Conservation (phyloP, 345 rosid species). For the Aurinia saxatilis region DNA sequence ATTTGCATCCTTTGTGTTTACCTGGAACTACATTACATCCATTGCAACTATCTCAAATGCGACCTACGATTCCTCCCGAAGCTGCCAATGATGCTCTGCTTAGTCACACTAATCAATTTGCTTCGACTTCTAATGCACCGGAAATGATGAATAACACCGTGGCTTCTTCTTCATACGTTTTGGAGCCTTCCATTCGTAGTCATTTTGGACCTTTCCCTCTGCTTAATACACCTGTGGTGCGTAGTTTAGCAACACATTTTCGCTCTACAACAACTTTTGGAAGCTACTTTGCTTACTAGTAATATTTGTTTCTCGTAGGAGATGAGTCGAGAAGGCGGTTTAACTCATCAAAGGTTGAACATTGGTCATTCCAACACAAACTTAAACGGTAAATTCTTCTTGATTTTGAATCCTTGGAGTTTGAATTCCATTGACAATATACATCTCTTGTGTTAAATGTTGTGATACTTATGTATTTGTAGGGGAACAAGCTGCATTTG, state of each 20-base stretch:
- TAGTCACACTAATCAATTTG: constrained; percentile 35
- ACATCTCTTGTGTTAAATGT: not conserved
- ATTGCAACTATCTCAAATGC: constrained; percentile 31
- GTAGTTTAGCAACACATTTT: not conserved
- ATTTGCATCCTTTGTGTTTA: constrained; percentile 56
- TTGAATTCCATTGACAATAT: not conserved
- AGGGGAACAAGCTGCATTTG: constrained; percentile 22
- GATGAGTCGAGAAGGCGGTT: constrained; percentile 37
- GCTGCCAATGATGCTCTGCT: constrained; percentile 23
- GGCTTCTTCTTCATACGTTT: constrained; percentile 37
- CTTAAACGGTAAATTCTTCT: constrained; percentile 34
- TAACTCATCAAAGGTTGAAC: constrained; percentile 38
- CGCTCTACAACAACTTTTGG: not conserved
- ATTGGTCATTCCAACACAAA: constrained; percentile 29
- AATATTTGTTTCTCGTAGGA: constrained; percentile 33
- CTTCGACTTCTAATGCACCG: constrained; percentile 30
- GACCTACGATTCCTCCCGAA: constrained; percentile 32
- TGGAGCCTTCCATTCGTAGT: constrained; percentile 52
- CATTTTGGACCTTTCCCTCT: constrained; percentile 45
- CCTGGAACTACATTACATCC: constrained; percentile 50
- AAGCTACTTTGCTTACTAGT: not conserved
- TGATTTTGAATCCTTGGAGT: not conserved
- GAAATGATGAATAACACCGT: constrained; percentile 23
- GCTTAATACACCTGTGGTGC: constrained; percentile 40
- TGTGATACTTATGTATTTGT: constrained; percentile 6